These are phyloP conservation scores for Cicer cuneatum DNA, from an alignment of 306 rosid species.

Conservation along the genomic window DNA sequence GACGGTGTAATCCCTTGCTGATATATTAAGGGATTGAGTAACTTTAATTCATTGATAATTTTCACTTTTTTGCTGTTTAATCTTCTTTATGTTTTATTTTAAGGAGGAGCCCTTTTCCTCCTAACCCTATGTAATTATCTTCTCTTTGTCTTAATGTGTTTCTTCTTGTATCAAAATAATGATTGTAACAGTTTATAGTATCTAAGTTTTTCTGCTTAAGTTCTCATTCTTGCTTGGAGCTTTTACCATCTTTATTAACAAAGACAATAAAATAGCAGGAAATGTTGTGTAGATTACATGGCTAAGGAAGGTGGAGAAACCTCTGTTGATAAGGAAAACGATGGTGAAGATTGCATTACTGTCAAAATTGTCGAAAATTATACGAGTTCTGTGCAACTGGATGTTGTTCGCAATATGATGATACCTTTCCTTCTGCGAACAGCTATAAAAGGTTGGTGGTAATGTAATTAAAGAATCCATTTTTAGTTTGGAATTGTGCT, in stretches of 20 bases:
- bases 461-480: conserved; percentile 30
- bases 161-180: neutral
- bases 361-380: conserved; percentile 59
- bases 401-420: conserved; percentile 58
- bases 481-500: conserved; percentile 12
- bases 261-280: conserved; percentile 60
- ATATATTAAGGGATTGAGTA: neutral
- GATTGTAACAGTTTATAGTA: neutral
- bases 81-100: neutral
- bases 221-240: conserved; percentile 39
- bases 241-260: conserved; percentile 52
- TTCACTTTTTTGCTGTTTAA: neutral
- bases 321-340: conserved; percentile 27
- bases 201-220: conserved; percentile 22
- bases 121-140: conserved; percentile 13
- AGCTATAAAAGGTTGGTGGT: conserved; percentile 74
- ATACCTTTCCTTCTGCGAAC: conserved; percentile 72
- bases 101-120: conserved; percentile 17
- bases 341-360: conserved; percentile 63
- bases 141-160: neutral
- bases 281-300: conserved; percentile 54
- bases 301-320: conserved; percentile 44
- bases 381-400: conserved; percentile 57
- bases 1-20: neutral
- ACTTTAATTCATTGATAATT: conserved; percentile 1